Evolutionary conservation across 306 rosid genomes (phyloP).

Genomic region (Medicago lupulina): DNA sequence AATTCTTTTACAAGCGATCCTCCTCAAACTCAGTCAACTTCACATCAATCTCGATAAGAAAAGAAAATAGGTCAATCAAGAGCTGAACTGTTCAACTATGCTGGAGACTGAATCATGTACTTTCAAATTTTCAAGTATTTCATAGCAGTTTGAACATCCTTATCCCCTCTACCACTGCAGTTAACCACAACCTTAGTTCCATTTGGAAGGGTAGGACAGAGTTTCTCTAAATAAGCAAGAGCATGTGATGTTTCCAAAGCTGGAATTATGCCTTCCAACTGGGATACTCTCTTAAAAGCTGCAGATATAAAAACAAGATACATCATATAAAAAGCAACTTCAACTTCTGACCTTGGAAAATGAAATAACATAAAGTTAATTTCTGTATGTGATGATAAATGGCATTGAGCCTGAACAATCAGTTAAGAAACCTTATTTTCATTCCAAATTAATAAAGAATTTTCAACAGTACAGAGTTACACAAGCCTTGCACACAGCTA

Average conservation of each 20-base stretch:
- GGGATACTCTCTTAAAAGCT: slow-evolving; percentile 81
- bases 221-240: slow-evolving; percentile 80
- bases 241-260: slow-evolving; percentile 99
- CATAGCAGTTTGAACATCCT: slow-evolving; percentile 88
- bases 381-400: too few relatives aligned
- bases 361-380: too few relatives aligned
- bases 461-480: not conserved
- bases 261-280: slow-evolving; percentile 90
- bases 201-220: slow-evolving; percentile 76
- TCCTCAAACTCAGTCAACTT: slow-evolving; percentile 24
- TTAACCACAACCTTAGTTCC: slow-evolving; percentile 83
- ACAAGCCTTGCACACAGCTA: not conserved
- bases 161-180: slow-evolving; percentile 97
- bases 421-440: too few relatives aligned
- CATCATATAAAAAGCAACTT: too few relatives aligned
- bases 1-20: slow-evolving; percentile 4
- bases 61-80: slow-evolving; percentile 19
- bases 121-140: slow-evolving; percentile 68
- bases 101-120: slow-evolving; percentile 7
- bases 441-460: too few relatives aligned
- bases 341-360: too few relatives aligned
- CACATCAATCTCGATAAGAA: slow-evolving; percentile 17
- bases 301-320: slow-evolving; percentile 41
- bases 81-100: slow-evolving; percentile 3
- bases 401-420: too few relatives aligned